A percentile compares a stretch with the other conserved stretches of the same genome.
Conservation (phyloP, 768 basidiomycete genomes). For the Ramaria sp. region DNA sequence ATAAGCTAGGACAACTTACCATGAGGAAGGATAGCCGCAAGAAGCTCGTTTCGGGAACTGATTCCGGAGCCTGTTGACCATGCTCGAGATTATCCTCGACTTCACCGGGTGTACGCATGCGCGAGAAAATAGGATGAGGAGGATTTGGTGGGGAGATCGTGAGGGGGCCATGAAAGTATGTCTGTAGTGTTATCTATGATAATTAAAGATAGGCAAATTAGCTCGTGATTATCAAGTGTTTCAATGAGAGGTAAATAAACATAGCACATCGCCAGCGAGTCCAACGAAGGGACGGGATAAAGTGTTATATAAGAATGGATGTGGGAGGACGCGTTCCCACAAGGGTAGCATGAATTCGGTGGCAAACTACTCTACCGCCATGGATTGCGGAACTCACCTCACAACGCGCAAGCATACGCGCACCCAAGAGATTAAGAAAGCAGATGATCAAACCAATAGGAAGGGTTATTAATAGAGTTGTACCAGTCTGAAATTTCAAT, state of each 20-base stretch:
- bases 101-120: slow-evolving; percentile 43
- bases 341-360: too few species aligned
- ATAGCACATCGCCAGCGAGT: too few species aligned
- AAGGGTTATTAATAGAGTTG: slow-evolving; percentile 67
- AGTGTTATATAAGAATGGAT: too few species aligned
- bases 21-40: slow-evolving; percentile 75
- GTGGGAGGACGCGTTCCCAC: too few species aligned
- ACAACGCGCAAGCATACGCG: slow-evolving; percentile 55
- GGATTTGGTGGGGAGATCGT: slow-evolving; percentile 53
- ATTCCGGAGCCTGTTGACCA: slow-evolving; percentile 11
- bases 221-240: neutral
- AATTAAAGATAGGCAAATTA: neutral
- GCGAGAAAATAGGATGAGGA: slow-evolving; percentile 68
- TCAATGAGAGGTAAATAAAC: too few species aligned
- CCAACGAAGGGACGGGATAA: too few species aligned
- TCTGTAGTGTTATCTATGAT: slow-evolving; percentile 51
- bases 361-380: too few species aligned
- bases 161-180: slow-evolving; percentile 56
- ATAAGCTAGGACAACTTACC: slow-evolving; percentile 31
- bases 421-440: slow-evolving; percentile 68
- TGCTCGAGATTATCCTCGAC: slow-evolving; percentile 21
- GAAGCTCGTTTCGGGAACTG: slow-evolving; percentile 56
- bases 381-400: slow-evolving; percentile 34
- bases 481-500: slow-evolving; percentile 46
- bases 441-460: slow-evolving; percentile 70